Conservation (phyloP, 1,284 basidiomycete genomes). For the Fomes fomentarius region DNA sequence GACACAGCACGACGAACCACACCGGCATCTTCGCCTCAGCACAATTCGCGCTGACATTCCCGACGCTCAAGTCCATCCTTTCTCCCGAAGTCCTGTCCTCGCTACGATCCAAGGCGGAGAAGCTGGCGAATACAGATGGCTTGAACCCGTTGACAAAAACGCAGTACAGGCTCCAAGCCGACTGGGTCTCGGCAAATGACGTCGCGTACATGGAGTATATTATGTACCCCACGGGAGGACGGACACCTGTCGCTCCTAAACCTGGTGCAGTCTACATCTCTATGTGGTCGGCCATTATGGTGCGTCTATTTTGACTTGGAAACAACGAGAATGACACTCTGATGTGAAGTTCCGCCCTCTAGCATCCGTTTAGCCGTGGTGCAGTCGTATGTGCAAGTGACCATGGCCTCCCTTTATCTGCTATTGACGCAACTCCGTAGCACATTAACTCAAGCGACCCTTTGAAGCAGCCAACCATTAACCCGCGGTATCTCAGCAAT, state of each 20-base stretch:
- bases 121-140: not conserved
- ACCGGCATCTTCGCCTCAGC: conserved; percentile 9
- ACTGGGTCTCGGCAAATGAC: conserved; percentile 6
- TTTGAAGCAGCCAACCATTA: conserved; percentile 4
- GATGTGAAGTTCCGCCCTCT: too few species aligned
- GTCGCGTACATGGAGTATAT: conserved; percentile 10
- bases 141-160: conserved; percentile 7
- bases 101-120: not conserved
- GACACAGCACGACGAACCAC: conserved; percentile 2
- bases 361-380: conserved; percentile 6
- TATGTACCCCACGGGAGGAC: conserved; percentile 8
- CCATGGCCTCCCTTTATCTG: not conserved
- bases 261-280: conserved; percentile 6
- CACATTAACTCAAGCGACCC: conserved; percentile 10
- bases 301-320: too few species aligned
- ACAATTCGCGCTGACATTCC: conserved; percentile 3
- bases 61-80: not conserved
- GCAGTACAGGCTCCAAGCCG: conserved; percentile 12
- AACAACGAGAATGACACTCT: not conserved
- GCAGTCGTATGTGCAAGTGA: not conserved
- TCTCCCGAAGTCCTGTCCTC: not conserved
- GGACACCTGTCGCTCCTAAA: not conserved
- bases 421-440: not conserved
- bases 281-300: conserved; percentile 3
- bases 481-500: conserved; percentile 5